Evolutionary conservation across 2,329 filamentous ascomycete genomes (phyloP).

Genomic region (Fusarium fujikuroi): DNA sequence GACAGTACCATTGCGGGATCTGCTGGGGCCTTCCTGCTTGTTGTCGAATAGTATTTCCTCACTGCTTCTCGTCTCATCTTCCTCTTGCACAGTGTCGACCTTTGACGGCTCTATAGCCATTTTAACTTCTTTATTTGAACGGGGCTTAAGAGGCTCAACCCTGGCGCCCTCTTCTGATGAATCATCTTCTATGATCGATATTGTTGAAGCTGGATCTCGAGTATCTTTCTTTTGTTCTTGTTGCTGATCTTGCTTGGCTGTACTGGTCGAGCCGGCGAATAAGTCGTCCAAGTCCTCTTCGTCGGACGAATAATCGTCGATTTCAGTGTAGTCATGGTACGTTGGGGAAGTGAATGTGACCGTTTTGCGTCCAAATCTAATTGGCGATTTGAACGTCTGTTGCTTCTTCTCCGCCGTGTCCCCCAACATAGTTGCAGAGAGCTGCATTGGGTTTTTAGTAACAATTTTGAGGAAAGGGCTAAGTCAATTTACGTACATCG

Average conservation of each 20-base stretch:
- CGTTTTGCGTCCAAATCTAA: conserved; percentile 85
- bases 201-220: conserved; percentile 46
- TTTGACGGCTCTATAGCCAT: conserved; percentile 46
- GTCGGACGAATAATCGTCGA: conserved; percentile 87
- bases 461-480: neutral
- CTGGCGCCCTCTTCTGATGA: conserved; percentile 63
- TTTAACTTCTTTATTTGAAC: conserved; percentile 55
- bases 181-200: conserved; percentile 46
- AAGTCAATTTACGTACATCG: conserved; percentile 72
- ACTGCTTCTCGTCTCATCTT: conserved; percentile 59
- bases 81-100: conserved; percentile 50
- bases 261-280: conserved; percentile 48
- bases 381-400: conserved; percentile 79
- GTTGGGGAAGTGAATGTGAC: conserved; percentile 88
- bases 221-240: conserved; percentile 46
- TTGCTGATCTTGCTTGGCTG: conserved; percentile 34
- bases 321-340: conserved; percentile 87
- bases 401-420: conserved; percentile 80
- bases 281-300: conserved; percentile 67
- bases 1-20: conserved; percentile 85
- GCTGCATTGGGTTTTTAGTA: conserved; percentile 51
- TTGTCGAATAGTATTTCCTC: conserved; percentile 74
- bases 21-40: conserved; percentile 63
- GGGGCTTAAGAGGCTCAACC: conserved; percentile 66
- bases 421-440: conserved; percentile 71